phyloP scores from a whole-genome alignment of 768 basidiomycete genomes.

The Austroboletus festivus region DNA sequence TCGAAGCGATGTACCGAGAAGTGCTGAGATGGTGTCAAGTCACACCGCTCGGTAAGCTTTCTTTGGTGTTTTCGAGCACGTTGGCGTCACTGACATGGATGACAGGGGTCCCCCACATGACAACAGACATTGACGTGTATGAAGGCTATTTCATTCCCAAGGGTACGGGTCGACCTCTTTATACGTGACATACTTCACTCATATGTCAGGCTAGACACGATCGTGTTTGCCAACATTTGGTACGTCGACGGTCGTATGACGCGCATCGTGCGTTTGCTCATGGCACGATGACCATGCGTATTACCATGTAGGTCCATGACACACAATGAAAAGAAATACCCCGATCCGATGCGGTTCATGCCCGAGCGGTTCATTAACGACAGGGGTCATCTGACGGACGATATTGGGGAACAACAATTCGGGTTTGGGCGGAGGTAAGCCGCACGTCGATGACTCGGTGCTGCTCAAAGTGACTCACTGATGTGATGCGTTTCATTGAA shows the following conservation, averaged over 20 bases:
- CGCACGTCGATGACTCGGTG: too few relatives aligned
- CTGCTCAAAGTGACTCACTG: not conserved
- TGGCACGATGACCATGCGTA: not conserved
- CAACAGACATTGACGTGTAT: slow-evolving; percentile 13
- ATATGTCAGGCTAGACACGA: slow-evolving; percentile 21
- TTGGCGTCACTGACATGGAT: not conserved
- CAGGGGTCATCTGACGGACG: slow-evolving; percentile 16
- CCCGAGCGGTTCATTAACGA: slow-evolving; percentile 18
- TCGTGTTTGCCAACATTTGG: slow-evolving; percentile 15
- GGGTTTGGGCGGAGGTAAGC: slow-evolving; percentile 26
- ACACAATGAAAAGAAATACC: slow-evolving; percentile 21
- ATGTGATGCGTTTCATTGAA: not conserved
- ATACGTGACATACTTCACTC: not conserved
- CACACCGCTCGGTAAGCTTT: slow-evolving; percentile 19
- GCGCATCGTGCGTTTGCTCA: not conserved
- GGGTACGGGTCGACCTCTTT: slow-evolving; percentile 4
- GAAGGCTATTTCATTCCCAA: slow-evolving; percentile 19
- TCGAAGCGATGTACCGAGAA: slow-evolving; percentile 23
- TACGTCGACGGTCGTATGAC: slow-evolving; percentile 1
- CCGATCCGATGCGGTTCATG: slow-evolving; percentile 20
- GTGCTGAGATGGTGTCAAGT: slow-evolving; percentile 25
- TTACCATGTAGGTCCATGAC: slow-evolving; percentile 34
- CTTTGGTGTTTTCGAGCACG: not conserved
- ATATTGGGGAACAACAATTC: slow-evolving; percentile 16
- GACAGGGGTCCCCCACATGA: slow-evolving; percentile 31